Evolutionary conservation across 1,139 yeast genomes (phyloP), one percentile per base, ranked within the genome.

Genomic region (Yamadazyma atmosphaerica): DNA sequence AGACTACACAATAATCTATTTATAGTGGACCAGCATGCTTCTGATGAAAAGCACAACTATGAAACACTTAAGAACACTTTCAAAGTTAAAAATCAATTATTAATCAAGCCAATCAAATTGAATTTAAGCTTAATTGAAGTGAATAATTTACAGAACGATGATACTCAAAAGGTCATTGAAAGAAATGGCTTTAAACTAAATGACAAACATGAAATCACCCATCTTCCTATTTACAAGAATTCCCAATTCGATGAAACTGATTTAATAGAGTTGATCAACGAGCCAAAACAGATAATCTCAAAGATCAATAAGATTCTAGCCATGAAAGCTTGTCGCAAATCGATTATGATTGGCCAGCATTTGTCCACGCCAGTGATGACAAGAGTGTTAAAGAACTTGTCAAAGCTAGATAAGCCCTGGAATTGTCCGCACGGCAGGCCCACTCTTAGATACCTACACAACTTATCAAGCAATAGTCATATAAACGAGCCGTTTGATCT

Each of bases 401-500:
- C 94, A 15, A 64, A 60, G 0, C 65, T 94, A 27, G 92, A 89
- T 45, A 87, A 87, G 54, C 99, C 99, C 0, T 94, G 98, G 98
- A 92, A 90, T 55, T 92, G 99, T 60, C 99, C 99, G 0, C 99
- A 92, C 61, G 98, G 99, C 0, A 68, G 99, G 44, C 99, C 98
- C 1, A 92, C 99, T 1, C 79, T 92, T 84, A 72, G 98, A 40
- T 98, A 92, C 59, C 66, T 92, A 41, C 77, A 82, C 46, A 89
- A 86, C 35, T 52, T 84, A 10, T 10, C 13, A 9, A 23, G 30
- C n/a, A 6, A 23, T 22, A n/a, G 13, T 4, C 22, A n/a, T n/a
- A n/a, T 19, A 9, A 19, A 9, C 22, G 8, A 19, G 6, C 5
- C 10, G 4, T 32, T 32, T 23, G n/a, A 23, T 16, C 9, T 23